Percentiles rank a stretch among this genome's conserved stretches.
Evolutionary conservation across 192 early-diverging fungal genomes (phyloP).

Genomic region (Entomortierella beljakovae): DNA sequence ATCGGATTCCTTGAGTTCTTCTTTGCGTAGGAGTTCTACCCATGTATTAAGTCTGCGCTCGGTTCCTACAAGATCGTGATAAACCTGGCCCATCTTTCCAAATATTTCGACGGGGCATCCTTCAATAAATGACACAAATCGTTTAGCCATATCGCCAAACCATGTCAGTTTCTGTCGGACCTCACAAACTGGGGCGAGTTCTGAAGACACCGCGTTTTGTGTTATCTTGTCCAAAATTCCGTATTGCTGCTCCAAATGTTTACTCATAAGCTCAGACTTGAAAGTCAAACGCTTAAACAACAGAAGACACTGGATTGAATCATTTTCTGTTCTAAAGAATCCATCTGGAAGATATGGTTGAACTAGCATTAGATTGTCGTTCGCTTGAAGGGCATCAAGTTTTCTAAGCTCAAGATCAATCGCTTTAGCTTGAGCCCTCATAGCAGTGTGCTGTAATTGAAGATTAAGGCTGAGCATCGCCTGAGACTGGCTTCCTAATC

Average conservation of each 20-base stretch:
- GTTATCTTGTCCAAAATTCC: constrained; percentile 69
- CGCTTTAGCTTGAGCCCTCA: constrained; percentile 88
- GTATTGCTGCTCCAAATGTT: constrained; percentile 75
- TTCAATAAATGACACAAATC: constrained; percentile 76
- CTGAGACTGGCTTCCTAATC: constrained; percentile 76
- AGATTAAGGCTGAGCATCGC: constrained; percentile 84
- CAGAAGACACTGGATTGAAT: constrained; percentile 78
- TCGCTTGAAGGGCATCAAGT: constrained; percentile 87
- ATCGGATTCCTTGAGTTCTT: constrained; percentile 78
- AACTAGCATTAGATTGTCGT: constrained; percentile 72
- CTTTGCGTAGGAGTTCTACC: constrained; percentile 81
- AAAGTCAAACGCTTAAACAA: constrained; percentile 85
- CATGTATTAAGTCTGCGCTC: constrained; percentile 83
- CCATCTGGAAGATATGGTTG: constrained; percentile 86
- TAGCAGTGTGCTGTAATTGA: constrained; percentile 81
- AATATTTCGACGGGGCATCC: constrained; percentile 78
- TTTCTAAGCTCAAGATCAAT: constrained; percentile 92
- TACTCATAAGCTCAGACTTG: constrained; percentile 82
- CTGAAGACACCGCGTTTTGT: constrained; percentile 59
- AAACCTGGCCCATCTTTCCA: constrained; percentile 74
- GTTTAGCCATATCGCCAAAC: constrained; percentile 75
- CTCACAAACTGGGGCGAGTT: constrained; percentile 68
- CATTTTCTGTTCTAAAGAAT: constrained; percentile 85
- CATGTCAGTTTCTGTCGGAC: constrained; percentile 72
- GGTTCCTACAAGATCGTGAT: constrained; percentile 81